phyloP scores from a whole-genome alignment of 2,329 filamentous ascomycete genomes.

The Ascochyta rabiei region DNA sequence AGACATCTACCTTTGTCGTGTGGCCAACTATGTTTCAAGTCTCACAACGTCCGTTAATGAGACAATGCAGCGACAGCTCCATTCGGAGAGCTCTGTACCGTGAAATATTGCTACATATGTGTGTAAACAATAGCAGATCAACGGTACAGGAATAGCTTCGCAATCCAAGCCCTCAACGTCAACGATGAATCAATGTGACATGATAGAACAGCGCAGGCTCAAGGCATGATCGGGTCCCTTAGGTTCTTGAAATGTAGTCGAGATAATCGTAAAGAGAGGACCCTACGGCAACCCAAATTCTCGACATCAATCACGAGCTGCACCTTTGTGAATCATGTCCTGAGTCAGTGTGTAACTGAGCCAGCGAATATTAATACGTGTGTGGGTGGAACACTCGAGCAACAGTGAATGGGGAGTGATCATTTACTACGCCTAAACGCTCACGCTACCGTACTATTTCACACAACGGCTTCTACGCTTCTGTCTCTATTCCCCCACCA shows the following conservation, averaged over 20 bases:
- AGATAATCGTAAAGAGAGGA: too few relatives aligned
- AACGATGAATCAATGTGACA: not conserved
- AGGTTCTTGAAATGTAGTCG: too few relatives aligned
- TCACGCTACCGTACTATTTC: not conserved
- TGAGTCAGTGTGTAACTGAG: not conserved
- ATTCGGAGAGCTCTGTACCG: not conserved
- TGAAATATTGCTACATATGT: not conserved
- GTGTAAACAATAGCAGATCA: not conserved
- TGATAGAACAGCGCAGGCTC: not conserved
- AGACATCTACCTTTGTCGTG: not conserved
- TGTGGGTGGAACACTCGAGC: not conserved
- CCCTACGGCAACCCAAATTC: too few relatives aligned
- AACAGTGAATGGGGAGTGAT: not conserved
- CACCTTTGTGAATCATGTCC: too few relatives aligned
- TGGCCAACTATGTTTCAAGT: not conserved
- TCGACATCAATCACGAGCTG: too few relatives aligned
- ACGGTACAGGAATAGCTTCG: not conserved
- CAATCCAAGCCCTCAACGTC: not conserved
- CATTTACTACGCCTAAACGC: slow-evolving; percentile 2
- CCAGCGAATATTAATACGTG: too few relatives aligned
- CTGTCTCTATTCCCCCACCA: slow-evolving; percentile 69
- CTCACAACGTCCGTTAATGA: not conserved
- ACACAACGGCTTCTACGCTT: slow-evolving; percentile 59
- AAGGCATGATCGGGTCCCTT: too few relatives aligned
- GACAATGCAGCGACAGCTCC: not conserved